Evolutionary conservation across 768 basidiomycete genomes (phyloP), one percentile per base, ranked within the genome.

Genomic region (Punctularia strigosozonata): DNA sequence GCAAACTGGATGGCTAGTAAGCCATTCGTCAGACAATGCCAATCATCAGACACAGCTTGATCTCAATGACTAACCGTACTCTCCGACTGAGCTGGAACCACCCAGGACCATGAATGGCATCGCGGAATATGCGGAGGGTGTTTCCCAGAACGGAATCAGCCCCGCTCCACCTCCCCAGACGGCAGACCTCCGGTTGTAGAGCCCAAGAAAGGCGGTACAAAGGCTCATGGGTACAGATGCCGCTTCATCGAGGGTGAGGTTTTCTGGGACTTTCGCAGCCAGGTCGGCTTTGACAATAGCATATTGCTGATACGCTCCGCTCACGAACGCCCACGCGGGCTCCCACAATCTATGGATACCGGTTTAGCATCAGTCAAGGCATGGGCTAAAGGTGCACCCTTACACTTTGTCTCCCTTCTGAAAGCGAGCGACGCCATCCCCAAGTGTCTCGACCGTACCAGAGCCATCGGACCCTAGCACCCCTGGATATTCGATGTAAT

Each of bases 371-470:
- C n/a, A n/a, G n/a, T n/a, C n/a, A n/a, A n/a, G n/a, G n/a, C 10
- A 34, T 20, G 19, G 8, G n/a, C 33, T n/a, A n/a, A n/a, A n/a
- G 20, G 33, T 10, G 18, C 32, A 28, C 12, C 47, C 59, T 43
- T 30, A 61, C 60, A 66, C 56, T 39, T 47, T 56, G 42, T 61
- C 63, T 3, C 66, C 67, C n/a, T 55, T 51, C 23, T 51, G 54
- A 38, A 66, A 55, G 17, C 48, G 38, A 3, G 55, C 52, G 2
- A 69, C 68, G 1, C 51, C 58, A 14, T 57, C 46, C 13, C 63
- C 68, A n/a, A 67, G 54, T 22, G 53, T 53, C 18, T 56, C 57
- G 24, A 66, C 57, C 17, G 50, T 53, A 14, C 69, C 67, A 6
- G 66, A 59, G 13, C 41, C 54, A n/a, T 71, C 66, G 4, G 36